Evolutionary conservation across 2,329 filamentous ascomycete genomes (phyloP).

Genomic region (Aspergillus costaricaensis): DNA sequence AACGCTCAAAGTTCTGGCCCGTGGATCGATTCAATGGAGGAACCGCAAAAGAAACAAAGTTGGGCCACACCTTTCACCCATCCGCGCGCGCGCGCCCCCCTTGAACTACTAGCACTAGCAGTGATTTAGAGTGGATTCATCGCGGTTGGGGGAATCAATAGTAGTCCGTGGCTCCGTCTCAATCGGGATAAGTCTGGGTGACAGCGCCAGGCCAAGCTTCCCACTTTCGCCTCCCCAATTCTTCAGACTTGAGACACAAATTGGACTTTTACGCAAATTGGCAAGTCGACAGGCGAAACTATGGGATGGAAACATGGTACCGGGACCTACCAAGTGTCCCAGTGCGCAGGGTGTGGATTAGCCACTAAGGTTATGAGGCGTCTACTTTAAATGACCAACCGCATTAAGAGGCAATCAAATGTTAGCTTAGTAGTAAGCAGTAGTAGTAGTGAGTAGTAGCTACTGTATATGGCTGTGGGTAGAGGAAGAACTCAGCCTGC

Average conservation of each 20-base stretch:
- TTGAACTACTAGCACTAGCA: neutral
- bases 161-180: neutral
- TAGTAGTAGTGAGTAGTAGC: no score
- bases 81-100: neutral
- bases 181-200: slow-evolving; percentile 4
- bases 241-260: neutral
- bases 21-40: slow-evolving; percentile 6
- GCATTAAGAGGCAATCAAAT: neutral
- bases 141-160: slow-evolving; percentile 2
- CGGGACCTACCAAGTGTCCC: neutral
- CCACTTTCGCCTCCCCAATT: slow-evolving; percentile 1
- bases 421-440: no score
- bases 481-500: no score
- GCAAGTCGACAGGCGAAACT: slow-evolving; percentile 1
- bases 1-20: slow-evolving; percentile 9
- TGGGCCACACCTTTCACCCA: neutral
- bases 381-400: slow-evolving; percentile 7
- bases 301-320: neutral
- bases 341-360: neutral
- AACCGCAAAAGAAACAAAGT: neutral
- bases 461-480: no score
- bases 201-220: slow-evolving; percentile 6
- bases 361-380: slow-evolving; percentile 10
- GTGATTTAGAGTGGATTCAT: neutral
- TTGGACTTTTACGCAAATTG: slow-evolving; percentile 4